A percentile compares a stretch with the other conserved stretches of the same genome.
These are phyloP conservation scores for Russula sp. DNA, from an alignment of 768 basidiomycete genomes.

Conservation along the genomic window DNA sequence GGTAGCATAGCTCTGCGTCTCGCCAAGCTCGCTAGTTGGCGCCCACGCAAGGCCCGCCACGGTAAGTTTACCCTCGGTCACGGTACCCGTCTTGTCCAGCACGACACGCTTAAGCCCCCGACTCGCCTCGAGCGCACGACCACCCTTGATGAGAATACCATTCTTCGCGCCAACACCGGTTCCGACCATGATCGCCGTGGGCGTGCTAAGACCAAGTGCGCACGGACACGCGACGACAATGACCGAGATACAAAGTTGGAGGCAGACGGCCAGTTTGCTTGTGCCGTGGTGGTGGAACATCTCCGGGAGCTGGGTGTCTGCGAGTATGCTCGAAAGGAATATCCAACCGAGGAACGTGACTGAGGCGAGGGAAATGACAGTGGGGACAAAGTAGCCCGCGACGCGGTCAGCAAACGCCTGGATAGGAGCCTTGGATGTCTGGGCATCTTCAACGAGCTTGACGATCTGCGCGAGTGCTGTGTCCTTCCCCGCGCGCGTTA, in stretches of 20 bases:
- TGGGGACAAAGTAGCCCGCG: constrained; percentile 92
- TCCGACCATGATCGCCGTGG: constrained; percentile 99
- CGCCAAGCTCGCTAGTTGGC: constrained; percentile 32
- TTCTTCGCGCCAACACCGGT: constrained; percentile 96
- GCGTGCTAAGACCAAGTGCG: constrained; percentile 91
- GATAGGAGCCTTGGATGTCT: constrained; percentile 96
- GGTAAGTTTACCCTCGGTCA: constrained; percentile 89
- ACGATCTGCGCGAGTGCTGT: constrained; percentile 97
- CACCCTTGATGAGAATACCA: constrained; percentile 97
- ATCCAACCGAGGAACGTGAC: constrained; percentile 86
- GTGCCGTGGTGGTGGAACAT: constrained; percentile 85
- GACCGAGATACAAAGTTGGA: constrained; percentile 96
- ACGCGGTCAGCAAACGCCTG: constrained; percentile 94
- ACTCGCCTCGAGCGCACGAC: constrained; percentile 88
- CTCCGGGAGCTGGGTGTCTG: constrained; percentile 56
- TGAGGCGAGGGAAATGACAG: constrained; percentile 75
- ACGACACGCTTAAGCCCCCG: constrained; percentile 74
- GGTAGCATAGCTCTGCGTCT: constrained; percentile 21
- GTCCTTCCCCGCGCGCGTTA: constrained; percentile 93
- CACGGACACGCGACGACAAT: constrained; percentile 98
- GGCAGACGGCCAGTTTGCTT: constrained; percentile 81
- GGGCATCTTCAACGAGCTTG: constrained; percentile 93
- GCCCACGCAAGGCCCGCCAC: constrained; percentile 79
- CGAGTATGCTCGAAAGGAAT: constrained; percentile 54
- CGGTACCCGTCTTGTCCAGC: constrained; percentile 96